Evolutionary conservation across 345 rosid species (phyloP).

Genomic region (Raphanus sativus): DNA sequence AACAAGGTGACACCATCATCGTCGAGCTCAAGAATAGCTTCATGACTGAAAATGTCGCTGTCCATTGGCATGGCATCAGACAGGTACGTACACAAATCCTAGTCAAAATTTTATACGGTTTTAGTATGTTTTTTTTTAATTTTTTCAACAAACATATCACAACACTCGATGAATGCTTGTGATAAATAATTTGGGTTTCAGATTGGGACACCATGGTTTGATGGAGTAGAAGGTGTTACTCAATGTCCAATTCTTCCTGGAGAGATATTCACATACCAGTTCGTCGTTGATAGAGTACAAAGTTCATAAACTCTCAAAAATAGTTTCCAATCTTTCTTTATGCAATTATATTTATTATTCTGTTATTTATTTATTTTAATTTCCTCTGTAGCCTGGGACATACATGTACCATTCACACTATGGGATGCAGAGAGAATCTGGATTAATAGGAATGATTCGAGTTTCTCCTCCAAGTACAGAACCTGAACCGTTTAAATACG

Average conservation of each 20-base stretch:
- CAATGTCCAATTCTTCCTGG: slow-evolving; percentile 76
- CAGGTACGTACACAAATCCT: slow-evolving; percentile 33
- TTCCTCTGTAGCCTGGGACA: slow-evolving; percentile 56
- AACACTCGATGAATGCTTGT: background rate
- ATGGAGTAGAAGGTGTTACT: slow-evolving; percentile 68
- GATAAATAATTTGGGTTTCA: slow-evolving; percentile 19
- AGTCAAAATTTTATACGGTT: background rate
- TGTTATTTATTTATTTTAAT: background rate
- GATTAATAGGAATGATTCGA: slow-evolving; percentile 62
- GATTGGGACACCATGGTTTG: slow-evolving; percentile 75
- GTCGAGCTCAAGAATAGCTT: slow-evolving; percentile 68
- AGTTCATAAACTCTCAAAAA: background rate
- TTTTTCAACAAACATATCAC: background rate
- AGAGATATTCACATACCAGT: slow-evolving; percentile 57
- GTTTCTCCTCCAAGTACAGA: slow-evolving; percentile 49
- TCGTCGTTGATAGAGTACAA: slow-evolving; percentile 73
- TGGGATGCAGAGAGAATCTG: slow-evolving; percentile 76
- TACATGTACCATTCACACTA: slow-evolving; percentile 79
- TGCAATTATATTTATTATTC: background rate
- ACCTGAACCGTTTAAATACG: slow-evolving; percentile 61
- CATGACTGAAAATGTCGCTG: slow-evolving; percentile 56
- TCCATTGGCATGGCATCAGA: slow-evolving; percentile 88
- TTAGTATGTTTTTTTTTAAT: background rate
- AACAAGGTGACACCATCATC: slow-evolving; percentile 63
- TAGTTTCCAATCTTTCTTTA: background rate